A percentile compares a stretch with the other conserved stretches of the same genome.
phyloP scores from a whole-genome alignment of 345 rosid species.

The Citrus maxima region DNA sequence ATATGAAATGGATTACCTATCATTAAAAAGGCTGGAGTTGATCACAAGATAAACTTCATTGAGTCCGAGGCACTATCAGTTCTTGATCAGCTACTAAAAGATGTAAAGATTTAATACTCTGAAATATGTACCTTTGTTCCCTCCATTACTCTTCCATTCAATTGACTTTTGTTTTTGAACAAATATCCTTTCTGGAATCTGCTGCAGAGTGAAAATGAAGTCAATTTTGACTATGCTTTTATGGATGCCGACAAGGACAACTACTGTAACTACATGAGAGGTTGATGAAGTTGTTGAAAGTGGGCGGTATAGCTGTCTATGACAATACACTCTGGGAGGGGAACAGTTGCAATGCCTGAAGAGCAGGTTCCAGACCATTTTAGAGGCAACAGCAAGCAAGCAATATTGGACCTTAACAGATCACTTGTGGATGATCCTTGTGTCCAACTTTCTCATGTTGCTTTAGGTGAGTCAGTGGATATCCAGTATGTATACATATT shows the following conservation, averaged over 20 bases:
- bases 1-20: no score
- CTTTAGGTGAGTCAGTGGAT: conserved; percentile 29
- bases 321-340: conserved; percentile 58
- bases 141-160: not conserved
- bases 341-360: conserved; percentile 39
- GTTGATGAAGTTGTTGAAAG: conserved; percentile 45
- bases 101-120: conserved; percentile 17
- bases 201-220: conserved; percentile 31
- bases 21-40: conserved; percentile 16
- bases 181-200: not conserved
- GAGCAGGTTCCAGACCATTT: conserved; percentile 15
- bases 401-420: conserved; percentile 36
- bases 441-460: conserved; percentile 47
- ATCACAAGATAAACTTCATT: conserved; percentile 54
- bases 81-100: conserved; percentile 36
- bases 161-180: not conserved
- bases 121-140: not conserved
- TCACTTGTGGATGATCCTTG: conserved; percentile 43
- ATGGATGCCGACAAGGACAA: conserved; percentile 57
- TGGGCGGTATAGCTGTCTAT: conserved; percentile 50
- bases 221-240: conserved; percentile 48
- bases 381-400: not conserved
- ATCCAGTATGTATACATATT: no score
- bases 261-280: conserved; percentile 49
- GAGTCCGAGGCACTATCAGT: conserved; percentile 39